Evolutionary conservation across 2,329 filamentous ascomycete genomes (phyloP).

Genomic region (Cytospora paraplurivora): DNA sequence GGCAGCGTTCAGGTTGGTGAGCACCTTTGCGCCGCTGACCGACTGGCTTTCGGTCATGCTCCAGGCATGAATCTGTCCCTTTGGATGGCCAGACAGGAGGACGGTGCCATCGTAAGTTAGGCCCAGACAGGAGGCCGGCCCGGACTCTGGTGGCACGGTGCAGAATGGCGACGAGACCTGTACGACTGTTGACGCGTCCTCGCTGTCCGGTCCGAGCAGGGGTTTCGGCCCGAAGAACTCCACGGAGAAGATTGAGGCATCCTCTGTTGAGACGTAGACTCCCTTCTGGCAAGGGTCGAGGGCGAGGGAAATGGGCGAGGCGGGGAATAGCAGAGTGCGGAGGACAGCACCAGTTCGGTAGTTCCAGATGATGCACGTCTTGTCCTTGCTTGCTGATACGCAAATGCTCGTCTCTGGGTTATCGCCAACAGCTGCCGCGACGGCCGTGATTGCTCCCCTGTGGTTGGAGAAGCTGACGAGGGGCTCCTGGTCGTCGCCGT

Average conservation of each 20-base stretch:
- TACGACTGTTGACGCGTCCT: conserved; percentile 59
- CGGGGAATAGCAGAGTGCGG: conserved; percentile 78
- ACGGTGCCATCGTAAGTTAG: conserved; percentile 81
- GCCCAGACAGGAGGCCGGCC: conserved; percentile 67
- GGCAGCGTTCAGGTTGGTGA: conserved; percentile 75
- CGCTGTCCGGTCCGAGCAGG: conserved; percentile 54
- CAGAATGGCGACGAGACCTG: conserved; percentile 58
- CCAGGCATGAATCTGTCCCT: conserved; percentile 80
- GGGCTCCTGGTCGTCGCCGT: conserved; percentile 64
- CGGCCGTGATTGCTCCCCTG: conserved; percentile 69
- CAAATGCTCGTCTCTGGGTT: conserved; percentile 75
- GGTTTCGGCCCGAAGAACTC: conserved; percentile 67
- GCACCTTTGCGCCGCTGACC: conserved; percentile 65
- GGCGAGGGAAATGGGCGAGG: conserved; percentile 69
- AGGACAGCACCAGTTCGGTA: conserved; percentile 76
- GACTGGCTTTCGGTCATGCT: conserved; percentile 61
- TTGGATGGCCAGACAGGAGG: conserved; percentile 78
- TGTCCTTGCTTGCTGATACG: conserved; percentile 81
- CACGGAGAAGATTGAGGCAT: conserved; percentile 77
- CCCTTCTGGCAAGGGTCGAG: conserved; percentile 84
- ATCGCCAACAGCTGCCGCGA: conserved; percentile 65
- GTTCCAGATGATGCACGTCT: conserved; percentile 91
- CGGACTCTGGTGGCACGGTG: conserved; percentile 63
- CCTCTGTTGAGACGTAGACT: conserved; percentile 77
- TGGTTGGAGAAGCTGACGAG: conserved; percentile 78